A percentile compares a stretch with the other conserved stretches of the same genome.
Evolutionary conservation across 2,329 filamentous ascomycete genomes (phyloP).

Genomic region (Capronia americana): DNA sequence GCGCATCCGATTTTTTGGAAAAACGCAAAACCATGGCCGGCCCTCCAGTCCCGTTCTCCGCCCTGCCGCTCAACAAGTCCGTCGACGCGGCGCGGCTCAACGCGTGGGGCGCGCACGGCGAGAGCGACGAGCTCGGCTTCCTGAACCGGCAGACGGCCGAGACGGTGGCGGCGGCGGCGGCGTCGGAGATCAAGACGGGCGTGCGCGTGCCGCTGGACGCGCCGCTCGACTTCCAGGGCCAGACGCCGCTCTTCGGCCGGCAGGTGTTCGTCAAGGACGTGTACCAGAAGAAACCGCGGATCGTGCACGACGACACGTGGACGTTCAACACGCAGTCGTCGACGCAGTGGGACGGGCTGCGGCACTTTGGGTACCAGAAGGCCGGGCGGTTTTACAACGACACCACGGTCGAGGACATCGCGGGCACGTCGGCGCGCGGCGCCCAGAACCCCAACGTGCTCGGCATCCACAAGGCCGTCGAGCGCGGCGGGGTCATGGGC

Average conservation of each 20-base stretch:
- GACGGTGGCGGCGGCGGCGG: constrained; percentile 49
- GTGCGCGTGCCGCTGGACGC: constrained; percentile 43
- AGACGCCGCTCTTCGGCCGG: constrained; percentile 46
- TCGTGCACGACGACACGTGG: constrained; percentile 42
- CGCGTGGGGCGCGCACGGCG: constrained; percentile 63
- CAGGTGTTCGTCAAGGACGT: constrained; percentile 43
- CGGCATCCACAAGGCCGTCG: constrained; percentile 44
- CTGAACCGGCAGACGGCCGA: constrained; percentile 61
- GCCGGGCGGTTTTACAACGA: constrained; percentile 39
- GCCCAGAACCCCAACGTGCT: constrained; percentile 34
- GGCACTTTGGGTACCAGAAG: constrained; percentile 40
- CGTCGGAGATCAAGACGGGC: constrained; percentile 54
- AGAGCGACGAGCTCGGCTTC: constrained; percentile 59
- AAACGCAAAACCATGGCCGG: constrained; percentile 31
- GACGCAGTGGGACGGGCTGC: constrained; percentile 41
- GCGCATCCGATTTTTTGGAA: too few species aligned
- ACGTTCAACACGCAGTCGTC: constrained; percentile 40
- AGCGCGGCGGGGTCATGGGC: constrained; percentile 52
- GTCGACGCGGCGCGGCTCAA: constrained; percentile 51
- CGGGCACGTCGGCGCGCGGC: constrained; percentile 30
- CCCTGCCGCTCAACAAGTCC: constrained; percentile 59
- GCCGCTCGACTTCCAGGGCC: constrained; percentile 48
- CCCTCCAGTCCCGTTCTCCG: constrained; percentile 40
- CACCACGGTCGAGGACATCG: constrained; percentile 40
- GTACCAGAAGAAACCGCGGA: constrained; percentile 40